Percentiles rank a stretch among this genome's conserved stretches.
Evolutionary conservation across 2,329 filamentous ascomycete genomes (phyloP).

Genomic region (Botrytis fabae): DNA sequence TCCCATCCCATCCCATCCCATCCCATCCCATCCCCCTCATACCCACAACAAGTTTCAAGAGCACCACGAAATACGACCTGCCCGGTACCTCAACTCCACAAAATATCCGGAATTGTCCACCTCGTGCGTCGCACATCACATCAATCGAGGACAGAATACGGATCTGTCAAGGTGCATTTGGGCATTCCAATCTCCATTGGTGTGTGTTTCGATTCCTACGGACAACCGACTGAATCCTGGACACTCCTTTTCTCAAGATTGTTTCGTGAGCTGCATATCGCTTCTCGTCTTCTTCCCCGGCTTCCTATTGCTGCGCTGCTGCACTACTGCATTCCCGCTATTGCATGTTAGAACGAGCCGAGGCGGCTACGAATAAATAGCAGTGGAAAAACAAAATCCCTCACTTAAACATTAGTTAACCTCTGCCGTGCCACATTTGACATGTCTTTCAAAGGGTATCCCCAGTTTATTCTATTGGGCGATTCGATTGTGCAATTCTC

Average conservation of each 20-base stretch:
- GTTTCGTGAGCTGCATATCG: not conserved
- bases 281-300: not conserved
- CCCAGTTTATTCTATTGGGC: slow-evolving; percentile 78
- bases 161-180: not conserved
- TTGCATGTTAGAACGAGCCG: not conserved
- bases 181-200: not conserved
- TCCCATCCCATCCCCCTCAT: not conserved
- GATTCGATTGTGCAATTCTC: slow-evolving; percentile 82
- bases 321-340: not conserved
- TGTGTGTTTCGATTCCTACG: not conserved
- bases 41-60: not conserved
- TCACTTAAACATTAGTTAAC: not conserved
- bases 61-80: not conserved
- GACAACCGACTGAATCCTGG: not conserved
- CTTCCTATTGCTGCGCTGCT: not conserved
- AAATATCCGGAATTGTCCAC: not conserved
- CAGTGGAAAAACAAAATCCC: not conserved
- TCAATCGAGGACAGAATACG: not conserved
- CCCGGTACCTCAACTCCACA: not conserved
- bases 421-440: not conserved
- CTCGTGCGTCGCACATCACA: not conserved
- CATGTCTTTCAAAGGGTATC: slow-evolving; percentile 17
- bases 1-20: too few species aligned
- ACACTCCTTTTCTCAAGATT: not conserved
- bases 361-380: not conserved